Evolutionary conservation across 306 rosid genomes (phyloP), one percentile per base, ranked within the genome.

Genomic region (Benincasa hispida): DNA sequence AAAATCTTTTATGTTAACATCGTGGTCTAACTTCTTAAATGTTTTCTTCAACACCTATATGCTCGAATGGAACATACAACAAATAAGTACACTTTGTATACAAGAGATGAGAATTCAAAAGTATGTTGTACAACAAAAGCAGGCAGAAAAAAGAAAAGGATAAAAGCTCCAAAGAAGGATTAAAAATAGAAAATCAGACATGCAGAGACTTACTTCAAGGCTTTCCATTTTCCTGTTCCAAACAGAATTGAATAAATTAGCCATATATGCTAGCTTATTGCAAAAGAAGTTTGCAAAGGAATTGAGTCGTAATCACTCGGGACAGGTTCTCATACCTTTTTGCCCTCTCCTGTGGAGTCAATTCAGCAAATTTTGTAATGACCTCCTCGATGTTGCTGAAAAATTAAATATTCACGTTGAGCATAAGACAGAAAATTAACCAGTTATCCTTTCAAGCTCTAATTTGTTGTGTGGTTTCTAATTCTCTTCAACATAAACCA

Each of bases 31-130:
- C 89, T 90, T 90, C 88, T 82, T 89, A 42, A 92, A 92, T 18
- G 98, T 89, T 85, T 92, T 92, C 86, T 87, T 92, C 70, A 92
- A 85, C 61, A 85, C 92, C 96, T 92, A 83, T 67, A 84, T 87
- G 81, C 75, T 86, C 86, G 79, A 66, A 41, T 77, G 83, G 81
- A 81, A 58, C 58, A 28, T 72, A 37, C 45, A 72, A 78, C 59
- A 59, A 25, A 65, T 77, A 79, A 47, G 69, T 50, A 72, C 30
- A 66, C 53, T 66, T n/a, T n/a, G 73, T 39, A 66, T 21, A 65
- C 51, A 63, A 35, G 28, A 39, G 30, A 66, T 39, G 32, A 66
- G 53, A 21, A 19, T 63, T 63, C 25, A 63, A 18, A 63, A 35
- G 13, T 8, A 18, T 63, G 22, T 0, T 35, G 18, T 37, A 65